phyloP scores from a whole-genome alignment of 2,329 filamentous ascomycete genomes.

The Calonectria pseudoreteaudii region DNA sequence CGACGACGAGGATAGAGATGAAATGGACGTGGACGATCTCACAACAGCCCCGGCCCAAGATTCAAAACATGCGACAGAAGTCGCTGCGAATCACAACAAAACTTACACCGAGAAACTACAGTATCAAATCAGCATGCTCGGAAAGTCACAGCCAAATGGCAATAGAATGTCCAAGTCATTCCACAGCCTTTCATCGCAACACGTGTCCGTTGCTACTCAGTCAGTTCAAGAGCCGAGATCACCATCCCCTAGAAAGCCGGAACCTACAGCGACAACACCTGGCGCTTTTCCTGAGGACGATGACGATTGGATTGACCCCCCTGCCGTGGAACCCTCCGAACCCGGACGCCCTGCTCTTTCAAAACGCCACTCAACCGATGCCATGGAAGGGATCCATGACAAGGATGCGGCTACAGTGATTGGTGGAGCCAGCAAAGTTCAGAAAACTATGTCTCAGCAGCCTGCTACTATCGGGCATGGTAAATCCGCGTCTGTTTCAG shows the following conservation, averaged over 20 bases:
- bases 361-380: slow-evolving; percentile 72
- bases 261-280: slow-evolving; percentile 59
- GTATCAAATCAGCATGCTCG: slow-evolving; percentile 86
- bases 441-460: slow-evolving; percentile 21
- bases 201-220: slow-evolving; percentile 41
- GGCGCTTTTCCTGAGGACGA: slow-evolving; percentile 71
- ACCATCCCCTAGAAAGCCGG: slow-evolving; percentile 44
- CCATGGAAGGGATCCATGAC: slow-evolving; percentile 67
- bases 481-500: slow-evolving; percentile 74
- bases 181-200: slow-evolving; percentile 50
- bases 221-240: slow-evolving; percentile 43
- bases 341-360: slow-evolving; percentile 60
- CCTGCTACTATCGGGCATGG: slow-evolving; percentile 51
- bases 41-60: slow-evolving; percentile 46
- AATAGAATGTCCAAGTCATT: slow-evolving; percentile 62
- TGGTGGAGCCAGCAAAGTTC: slow-evolving; percentile 14
- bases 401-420: slow-evolving; percentile 61
- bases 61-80: slow-evolving; percentile 58
- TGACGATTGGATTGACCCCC: slow-evolving; percentile 70
- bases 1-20: slow-evolving; percentile 60
- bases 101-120: slow-evolving; percentile 94
- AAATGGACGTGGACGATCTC: slow-evolving; percentile 65
- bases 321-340: slow-evolving; percentile 49
- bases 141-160: slow-evolving; percentile 65
- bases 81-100: slow-evolving; percentile 73